Evolutionary conservation across 441 rosid genomes (phyloP).

Genomic region (Omphalea diandra): DNA sequence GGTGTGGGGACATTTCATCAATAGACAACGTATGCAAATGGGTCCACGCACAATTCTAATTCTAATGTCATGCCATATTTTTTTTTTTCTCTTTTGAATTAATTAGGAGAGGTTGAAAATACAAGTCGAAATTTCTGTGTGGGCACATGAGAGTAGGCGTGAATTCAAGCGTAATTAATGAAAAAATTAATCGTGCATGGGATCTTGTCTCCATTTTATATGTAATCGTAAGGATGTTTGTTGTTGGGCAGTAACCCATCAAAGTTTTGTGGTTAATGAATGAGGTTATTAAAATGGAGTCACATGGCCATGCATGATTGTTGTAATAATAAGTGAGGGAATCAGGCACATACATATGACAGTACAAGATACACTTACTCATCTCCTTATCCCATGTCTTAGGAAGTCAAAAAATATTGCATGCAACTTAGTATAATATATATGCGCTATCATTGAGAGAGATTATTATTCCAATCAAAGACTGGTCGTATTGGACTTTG

Average conservation of each 20-base stretch:
- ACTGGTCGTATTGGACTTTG: too few relatives aligned
- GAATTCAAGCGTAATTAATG: not conserved
- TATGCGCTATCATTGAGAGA: not conserved
- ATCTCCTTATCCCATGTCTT: slow-evolving; percentile 16
- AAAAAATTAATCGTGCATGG: not conserved
- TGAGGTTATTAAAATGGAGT: not conserved
- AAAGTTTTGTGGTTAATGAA: not conserved
- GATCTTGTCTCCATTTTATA: not conserved
- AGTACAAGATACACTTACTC: too few relatives aligned
- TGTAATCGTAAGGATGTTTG: not conserved
- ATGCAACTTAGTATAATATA: not conserved
- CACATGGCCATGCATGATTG: slow-evolving; percentile 1
- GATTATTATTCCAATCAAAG: not conserved
- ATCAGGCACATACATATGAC: too few relatives aligned
- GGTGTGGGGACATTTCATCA: too few relatives aligned
- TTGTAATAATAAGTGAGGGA: too few relatives aligned
- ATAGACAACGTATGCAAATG: too few relatives aligned
- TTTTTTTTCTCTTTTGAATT: too few relatives aligned
- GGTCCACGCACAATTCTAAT: too few relatives aligned
- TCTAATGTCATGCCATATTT: too few relatives aligned
- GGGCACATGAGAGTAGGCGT: not conserved
- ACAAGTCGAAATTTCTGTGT: not conserved
- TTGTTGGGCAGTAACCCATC: not conserved
- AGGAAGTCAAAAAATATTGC: slow-evolving; percentile 7
- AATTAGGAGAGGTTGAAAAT: too few relatives aligned